Evolutionary conservation across 352 stramenopile species (phyloP), one percentile per base, ranked within the genome.

Genomic region (Phytophthora multivora): DNA sequence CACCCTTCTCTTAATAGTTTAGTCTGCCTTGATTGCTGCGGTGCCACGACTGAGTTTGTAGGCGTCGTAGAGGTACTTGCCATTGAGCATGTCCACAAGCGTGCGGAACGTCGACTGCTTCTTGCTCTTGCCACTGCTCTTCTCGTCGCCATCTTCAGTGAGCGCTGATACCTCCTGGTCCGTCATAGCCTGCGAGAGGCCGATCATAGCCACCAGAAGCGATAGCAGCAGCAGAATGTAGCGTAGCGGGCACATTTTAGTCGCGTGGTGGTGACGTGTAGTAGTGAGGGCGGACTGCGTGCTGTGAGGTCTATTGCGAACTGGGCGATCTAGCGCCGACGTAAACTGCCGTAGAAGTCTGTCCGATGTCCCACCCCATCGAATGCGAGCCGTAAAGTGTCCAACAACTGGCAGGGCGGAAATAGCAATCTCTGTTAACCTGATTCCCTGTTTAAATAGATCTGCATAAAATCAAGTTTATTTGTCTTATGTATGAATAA

Each of bases 61-160:
- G 8, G 85, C 83, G 66, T 95, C 79, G 67, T 93, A 90, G n/a
- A 95, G 66, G 65, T 95, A 95, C 49, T 89, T 87, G 58, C 87
- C 87, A 53, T 90, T 93, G 65, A 95, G 85, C 87, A 95, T 95
- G 64, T 94, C 84, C 13, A 93, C 48, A 42, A 95, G 69, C 69
- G 83, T 93, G 63, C 84, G 83, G 47, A 93, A 67, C 8, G 66
- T 77, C 41, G 84, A 86, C 72, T 83, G 69, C 54, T 64, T 69
- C 62, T 63, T 60, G 28, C 28, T 25, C 58, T 90, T 86, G 52
- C 57, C 68, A 46, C 74, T 60, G 19, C 69, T 64, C 57, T 91
- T 77, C 40, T 89, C 61, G 42, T 89, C 79, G n/a, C 81, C 69
- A 30, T 87, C 79, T 41, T 86, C 71, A 18, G 73, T 75, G 31